Conservation (phyloP, 1,284 basidiomycete species). For the Caloboletus inedulis region DNA sequence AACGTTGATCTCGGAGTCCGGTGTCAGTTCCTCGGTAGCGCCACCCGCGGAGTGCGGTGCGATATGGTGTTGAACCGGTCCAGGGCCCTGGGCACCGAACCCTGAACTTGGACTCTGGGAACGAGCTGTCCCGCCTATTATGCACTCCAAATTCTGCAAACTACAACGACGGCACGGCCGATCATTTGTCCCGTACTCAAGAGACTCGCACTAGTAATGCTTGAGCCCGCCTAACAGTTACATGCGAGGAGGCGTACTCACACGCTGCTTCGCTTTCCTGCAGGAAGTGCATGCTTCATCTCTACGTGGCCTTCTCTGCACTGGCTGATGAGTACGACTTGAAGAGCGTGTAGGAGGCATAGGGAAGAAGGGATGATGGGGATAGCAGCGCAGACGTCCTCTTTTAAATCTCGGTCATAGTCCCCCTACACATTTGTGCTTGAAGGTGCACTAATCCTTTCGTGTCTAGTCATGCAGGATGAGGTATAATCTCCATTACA, state of each 20-base stretch:
- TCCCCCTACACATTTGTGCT: slow-evolving; percentile 10
- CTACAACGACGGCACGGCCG: slow-evolving; percentile 25
- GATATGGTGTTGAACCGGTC: slow-evolving; percentile 3
- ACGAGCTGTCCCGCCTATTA: slow-evolving; percentile 11
- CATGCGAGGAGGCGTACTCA: slow-evolving; percentile 8
- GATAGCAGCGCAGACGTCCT: not conserved
- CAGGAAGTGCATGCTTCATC: slow-evolving; percentile 20
- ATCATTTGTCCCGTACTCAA: slow-evolving; percentile 17
- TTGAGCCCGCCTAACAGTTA: slow-evolving; percentile 6
- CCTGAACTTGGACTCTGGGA: slow-evolving; percentile 25
- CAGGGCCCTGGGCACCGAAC: slow-evolving; percentile 13
- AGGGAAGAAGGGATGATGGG: slow-evolving; percentile 11
- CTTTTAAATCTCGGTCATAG: slow-evolving; percentile 23
- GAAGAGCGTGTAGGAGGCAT: slow-evolving; percentile 17
- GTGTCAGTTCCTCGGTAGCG: slow-evolving; percentile 3
- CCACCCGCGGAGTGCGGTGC: slow-evolving; percentile 5
- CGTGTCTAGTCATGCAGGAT: slow-evolving; percentile 9
- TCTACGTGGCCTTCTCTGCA: slow-evolving; percentile 17
- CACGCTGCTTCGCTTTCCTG: slow-evolving; percentile 20
- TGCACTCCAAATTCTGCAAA: slow-evolving; percentile 9
- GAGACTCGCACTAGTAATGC: slow-evolving; percentile 18
- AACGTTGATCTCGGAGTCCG: not conserved
- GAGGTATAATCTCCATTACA: slow-evolving; percentile 6
- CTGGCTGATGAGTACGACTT: slow-evolving; percentile 6
- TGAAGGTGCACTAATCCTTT: slow-evolving; percentile 8